Percentiles rank a stretch among this genome's conserved stretches.
Evolutionary conservation across 371 early-diverging fungal genomes (phyloP).

Genomic region (Sporodiniella umbellata): DNA sequence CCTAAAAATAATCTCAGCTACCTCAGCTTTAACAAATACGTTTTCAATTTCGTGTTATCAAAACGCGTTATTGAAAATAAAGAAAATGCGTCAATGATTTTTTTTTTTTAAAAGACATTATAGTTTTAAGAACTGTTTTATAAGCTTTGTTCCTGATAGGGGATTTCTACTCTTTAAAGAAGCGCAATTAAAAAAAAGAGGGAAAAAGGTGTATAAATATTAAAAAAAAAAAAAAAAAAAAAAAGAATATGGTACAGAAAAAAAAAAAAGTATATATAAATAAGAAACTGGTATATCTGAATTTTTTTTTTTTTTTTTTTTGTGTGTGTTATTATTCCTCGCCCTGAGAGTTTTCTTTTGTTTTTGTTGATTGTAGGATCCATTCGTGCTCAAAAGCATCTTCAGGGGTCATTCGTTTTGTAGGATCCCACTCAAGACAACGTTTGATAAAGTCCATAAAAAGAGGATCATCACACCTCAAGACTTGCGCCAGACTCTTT

Average conservation of each 20-base stretch:
- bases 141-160: too few relatives aligned
- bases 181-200: too few relatives aligned
- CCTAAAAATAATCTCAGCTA: not conserved
- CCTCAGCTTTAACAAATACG: too few relatives aligned
- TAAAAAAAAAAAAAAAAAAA: not conserved
- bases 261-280: too few relatives aligned
- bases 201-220: too few relatives aligned
- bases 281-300: not conserved
- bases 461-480: conserved; percentile 66
- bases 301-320: not conserved
- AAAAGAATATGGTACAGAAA: not conserved
- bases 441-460: conserved; percentile 85
- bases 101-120: too few relatives aligned
- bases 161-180: too few relatives aligned
- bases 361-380: conserved; percentile 47
- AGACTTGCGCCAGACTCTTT: conserved; percentile 67
- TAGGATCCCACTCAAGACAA: conserved; percentile 92
- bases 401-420: conserved; percentile 81
- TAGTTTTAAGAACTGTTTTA: too few relatives aligned
- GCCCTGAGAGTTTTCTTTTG: not conserved
- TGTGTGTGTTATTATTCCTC: not conserved
- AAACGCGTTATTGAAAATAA: too few relatives aligned
- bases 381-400: conserved; percentile 81
- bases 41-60: too few relatives aligned
- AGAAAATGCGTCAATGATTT: too few relatives aligned